Evolutionary conservation across 75 land plant species (phyloP).

Genomic region (Cryptomeria japonica): DNA sequence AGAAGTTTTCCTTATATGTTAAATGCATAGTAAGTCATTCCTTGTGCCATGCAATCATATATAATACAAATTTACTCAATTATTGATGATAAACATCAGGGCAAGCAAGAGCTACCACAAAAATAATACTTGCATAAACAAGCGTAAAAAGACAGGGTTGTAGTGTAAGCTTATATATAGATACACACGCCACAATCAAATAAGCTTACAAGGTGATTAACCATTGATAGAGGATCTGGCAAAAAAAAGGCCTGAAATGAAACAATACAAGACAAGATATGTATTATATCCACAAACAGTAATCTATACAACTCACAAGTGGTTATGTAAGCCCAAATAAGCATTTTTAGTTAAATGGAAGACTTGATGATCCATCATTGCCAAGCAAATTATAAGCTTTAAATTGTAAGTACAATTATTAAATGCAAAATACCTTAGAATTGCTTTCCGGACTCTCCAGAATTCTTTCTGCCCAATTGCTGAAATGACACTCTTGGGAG

Average conservation of each 20-base stretch:
- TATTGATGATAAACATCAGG: background rate
- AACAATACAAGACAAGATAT: background rate
- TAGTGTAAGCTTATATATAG: background rate
- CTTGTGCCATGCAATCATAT: background rate
- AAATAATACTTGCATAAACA: background rate
- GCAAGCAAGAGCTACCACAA: background rate
- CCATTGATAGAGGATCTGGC: background rate
- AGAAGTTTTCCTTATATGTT: background rate
- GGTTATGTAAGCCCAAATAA: background rate
- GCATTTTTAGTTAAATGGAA: background rate
- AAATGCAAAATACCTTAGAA: conserved; percentile 21
- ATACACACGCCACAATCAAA: background rate
- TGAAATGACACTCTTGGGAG: conserved; percentile 25
- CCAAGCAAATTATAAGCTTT: background rate
- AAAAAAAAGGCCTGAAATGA: background rate
- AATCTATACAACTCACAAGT: background rate
- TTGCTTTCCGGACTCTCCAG: conserved; percentile 30
- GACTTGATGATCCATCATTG: background rate
- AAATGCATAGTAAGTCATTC: background rate
- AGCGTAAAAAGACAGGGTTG: background rate
- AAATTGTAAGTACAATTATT: background rate
- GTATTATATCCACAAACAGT: background rate
- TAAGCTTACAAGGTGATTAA: background rate
- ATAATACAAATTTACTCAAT: background rate
- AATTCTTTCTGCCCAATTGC: conserved; percentile 36